Percentiles rank a stretch among this genome's conserved stretches.
Conservation (phyloP, 805 yeast species). For the Barnettozyma siamensis region DNA sequence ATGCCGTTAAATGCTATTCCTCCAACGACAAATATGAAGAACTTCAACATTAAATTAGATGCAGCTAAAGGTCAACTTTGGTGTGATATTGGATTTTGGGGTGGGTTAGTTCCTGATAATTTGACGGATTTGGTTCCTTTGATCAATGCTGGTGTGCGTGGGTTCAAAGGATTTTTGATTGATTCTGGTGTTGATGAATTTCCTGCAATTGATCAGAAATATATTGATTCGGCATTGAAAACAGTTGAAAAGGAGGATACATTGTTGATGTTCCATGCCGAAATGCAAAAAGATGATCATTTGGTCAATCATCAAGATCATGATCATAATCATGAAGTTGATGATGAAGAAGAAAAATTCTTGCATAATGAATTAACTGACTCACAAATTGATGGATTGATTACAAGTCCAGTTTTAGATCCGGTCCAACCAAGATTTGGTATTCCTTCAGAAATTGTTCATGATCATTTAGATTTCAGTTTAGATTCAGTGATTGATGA, state of each 20-base stretch:
- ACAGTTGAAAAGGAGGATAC: conserved; percentile 59
- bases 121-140: conserved; percentile 64
- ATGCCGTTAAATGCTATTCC: conserved; percentile 97
- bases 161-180: conserved; percentile 88
- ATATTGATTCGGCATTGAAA: conserved; percentile 64
- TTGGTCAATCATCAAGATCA: conserved; percentile 13
- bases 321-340: conserved; percentile 21
- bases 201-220: conserved; percentile 66
- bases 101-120: conserved; percentile 84
- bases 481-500: conserved; percentile 8
- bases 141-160: conserved; percentile 82
- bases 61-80: conserved; percentile 82
- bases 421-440: conserved; percentile 58
- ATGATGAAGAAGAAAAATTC: conserved; percentile 16
- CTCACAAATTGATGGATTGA: conserved; percentile 46
- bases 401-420: conserved; percentile 49
- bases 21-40: conserved; percentile 81
- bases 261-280: conserved; percentile 89
- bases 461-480: conserved; percentile 19
- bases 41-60: conserved; percentile 64
- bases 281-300: conserved; percentile 45
- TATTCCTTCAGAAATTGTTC: conserved; percentile 28
- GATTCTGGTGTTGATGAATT: conserved; percentile 97
- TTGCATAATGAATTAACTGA: conserved; percentile 34
- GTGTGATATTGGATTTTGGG: conserved; percentile 97